Conservation (phyloP, 305 asterid genomes). For the Fraxinus xanthoxyloides region DNA sequence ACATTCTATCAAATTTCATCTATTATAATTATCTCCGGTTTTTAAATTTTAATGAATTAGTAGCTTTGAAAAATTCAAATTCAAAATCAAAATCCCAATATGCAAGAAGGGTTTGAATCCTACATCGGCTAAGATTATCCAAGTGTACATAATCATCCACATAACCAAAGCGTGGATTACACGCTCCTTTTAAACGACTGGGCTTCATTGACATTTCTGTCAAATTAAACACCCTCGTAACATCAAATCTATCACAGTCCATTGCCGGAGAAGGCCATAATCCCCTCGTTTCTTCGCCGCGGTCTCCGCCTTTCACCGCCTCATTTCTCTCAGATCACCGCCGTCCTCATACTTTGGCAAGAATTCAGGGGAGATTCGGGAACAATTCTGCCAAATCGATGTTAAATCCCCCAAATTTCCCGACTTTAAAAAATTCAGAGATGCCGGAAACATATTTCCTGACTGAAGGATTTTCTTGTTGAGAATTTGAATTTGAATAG, state of each 20-base stretch:
- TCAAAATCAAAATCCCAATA: not conserved
- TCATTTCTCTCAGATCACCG: conserved; percentile 32
- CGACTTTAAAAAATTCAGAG: not conserved
- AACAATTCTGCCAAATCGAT: conserved; percentile 18
- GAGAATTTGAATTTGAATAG: conserved; percentile 19
- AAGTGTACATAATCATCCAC: not conserved
- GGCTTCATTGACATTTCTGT: conserved; percentile 23
- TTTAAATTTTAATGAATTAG: not conserved
- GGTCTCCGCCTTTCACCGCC: conserved; percentile 5
- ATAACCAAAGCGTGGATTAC: not conserved
- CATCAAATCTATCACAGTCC: conserved; percentile 29
- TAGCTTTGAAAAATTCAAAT: not conserved
- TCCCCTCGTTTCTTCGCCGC: not conserved
- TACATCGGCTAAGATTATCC: not conserved
- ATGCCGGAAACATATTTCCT: not conserved
- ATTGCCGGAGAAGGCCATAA: not conserved
- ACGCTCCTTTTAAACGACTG: not conserved
- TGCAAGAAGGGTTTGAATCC: not conserved
- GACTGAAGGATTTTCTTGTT: not conserved
- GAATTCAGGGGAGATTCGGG: conserved; percentile 22
- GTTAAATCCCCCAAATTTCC: not conserved
- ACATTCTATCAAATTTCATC: too few species aligned
- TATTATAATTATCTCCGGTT: not conserved
- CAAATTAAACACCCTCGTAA: conserved; percentile 4
- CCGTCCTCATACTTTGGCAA: conserved; percentile 11